These are phyloP conservation scores for Asterochloris erici DNA, from an alignment of 139 green algal species.

Conservation along the genomic window DNA sequence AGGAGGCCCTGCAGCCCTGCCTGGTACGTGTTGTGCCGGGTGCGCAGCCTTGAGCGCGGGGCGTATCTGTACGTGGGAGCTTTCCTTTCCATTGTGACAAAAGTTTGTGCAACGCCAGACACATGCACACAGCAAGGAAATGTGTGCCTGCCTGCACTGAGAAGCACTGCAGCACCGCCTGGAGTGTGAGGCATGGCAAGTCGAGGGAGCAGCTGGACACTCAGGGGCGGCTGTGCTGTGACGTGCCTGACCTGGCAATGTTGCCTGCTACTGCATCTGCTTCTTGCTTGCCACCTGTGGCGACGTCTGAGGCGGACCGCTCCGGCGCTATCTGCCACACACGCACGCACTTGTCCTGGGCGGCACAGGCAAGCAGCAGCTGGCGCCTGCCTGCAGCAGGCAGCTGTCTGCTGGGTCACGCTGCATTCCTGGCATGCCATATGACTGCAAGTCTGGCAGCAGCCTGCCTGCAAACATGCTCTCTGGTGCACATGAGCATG, in stretches of 20 bases:
- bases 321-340: constrained; percentile 52
- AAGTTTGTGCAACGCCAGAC: not conserved
- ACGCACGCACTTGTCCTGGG: constrained; percentile 78
- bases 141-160: not conserved
- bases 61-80: constrained; percentile 16
- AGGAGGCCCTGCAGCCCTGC: constrained; percentile 77
- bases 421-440: not conserved
- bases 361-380: constrained; percentile 85
- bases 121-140: not conserved
- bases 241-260: constrained; percentile 1
- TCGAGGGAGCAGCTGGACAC: not conserved
- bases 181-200: not conserved
- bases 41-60: constrained; percentile 1
- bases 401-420: not conserved
- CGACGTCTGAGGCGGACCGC: not conserved
- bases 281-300: not conserved
- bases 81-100: not conserved
- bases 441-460: not conserved
- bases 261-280: not conserved
- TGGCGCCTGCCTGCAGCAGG: not conserved
- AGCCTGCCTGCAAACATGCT: not conserved
- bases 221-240: not conserved
- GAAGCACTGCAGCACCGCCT: not conserved
- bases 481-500: not conserved
- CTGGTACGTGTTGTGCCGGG: constrained; percentile 23